These are phyloP conservation scores for Pichia deserticola DNA, from an alignment of 805 yeast genomes.

Conservation along the genomic window DNA sequence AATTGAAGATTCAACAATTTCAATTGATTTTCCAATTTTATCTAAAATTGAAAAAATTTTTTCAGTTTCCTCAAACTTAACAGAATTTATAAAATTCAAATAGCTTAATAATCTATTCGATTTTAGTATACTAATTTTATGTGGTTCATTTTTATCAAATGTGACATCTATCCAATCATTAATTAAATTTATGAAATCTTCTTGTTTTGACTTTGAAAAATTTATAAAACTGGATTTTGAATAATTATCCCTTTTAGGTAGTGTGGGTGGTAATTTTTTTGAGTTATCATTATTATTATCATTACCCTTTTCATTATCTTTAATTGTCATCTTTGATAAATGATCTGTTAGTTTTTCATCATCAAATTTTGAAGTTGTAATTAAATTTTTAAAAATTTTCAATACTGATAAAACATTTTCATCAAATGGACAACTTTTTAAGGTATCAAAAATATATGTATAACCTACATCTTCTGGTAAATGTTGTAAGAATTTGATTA, in stretches of 20 bases:
- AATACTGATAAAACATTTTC: constrained; percentile 53
- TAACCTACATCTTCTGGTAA: constrained; percentile 52
- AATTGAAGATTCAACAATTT: background rate
- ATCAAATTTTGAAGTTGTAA: constrained; percentile 30
- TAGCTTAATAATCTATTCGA: constrained; percentile 45
- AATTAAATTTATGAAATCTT: constrained; percentile 37
- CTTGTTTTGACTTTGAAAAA: constrained; percentile 35
- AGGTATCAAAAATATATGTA: constrained; percentile 54
- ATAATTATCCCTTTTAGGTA: constrained; percentile 13
- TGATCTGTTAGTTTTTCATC: constrained; percentile 4
- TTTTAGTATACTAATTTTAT: constrained; percentile 18
- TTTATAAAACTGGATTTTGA: constrained; percentile 39
- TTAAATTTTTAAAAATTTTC: constrained; percentile 62
- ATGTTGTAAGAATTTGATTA: constrained; percentile 55
- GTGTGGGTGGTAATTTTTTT: background rate
- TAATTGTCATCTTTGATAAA: background rate
- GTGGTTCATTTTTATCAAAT: constrained; percentile 16
- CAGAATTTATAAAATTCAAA: constrained; percentile 40
- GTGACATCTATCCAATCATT: constrained; percentile 31
- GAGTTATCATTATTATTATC: too few species aligned
- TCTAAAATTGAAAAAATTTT: background rate
- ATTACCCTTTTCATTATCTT: background rate
- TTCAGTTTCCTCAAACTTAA: constrained; percentile 6
- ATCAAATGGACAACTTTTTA: constrained; percentile 49
- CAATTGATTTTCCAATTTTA: background rate